Base-by-base conservation (phyloP, 169 alveolate species). In the Plasmodium malariae region DNA sequence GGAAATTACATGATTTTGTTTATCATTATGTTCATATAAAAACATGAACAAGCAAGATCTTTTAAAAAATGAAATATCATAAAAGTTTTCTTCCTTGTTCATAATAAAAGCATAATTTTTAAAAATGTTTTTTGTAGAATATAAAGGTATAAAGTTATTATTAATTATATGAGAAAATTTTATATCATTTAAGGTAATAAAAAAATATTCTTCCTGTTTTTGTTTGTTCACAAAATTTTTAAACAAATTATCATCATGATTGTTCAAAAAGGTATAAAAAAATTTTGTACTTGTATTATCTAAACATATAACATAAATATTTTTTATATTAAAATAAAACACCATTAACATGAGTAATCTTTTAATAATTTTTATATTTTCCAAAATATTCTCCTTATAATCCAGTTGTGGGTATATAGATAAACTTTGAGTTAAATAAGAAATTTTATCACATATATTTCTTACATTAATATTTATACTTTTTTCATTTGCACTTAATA, bases 381-480 rank as follows among this genome's bases (percentile, higher is more conserved):
- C 21, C 2, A 43, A 28, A 62, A 5, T 0, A 17, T 11, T 17
- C 26, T 40, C 62, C 2, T 67, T 37, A 80, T 65, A 65, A 60
- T 80, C 4, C 21, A 80, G 11, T 32, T 63, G 90, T 28, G 90
- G 90, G 37, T 60, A 80, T 65, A 80, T 80, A 43, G 62, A 49
- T 21, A 80, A 43, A 17, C 90, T 68, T 71, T 80, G 90, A 11
- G 90, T 65, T 67, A 80, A 60, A 30, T 80, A 80, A 0, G 73
- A 65, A 32, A 80, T 67, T 49, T 80, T 80, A 80, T 80, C 90
- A 45, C 90, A 80, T 14, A 80, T 80, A 80, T 65, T 80, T 80
- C 90, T 49, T 32, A 80, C 90, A 80, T 51, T 34, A 1, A 67
- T 49, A 37, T 80, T 40, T n/a, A 80, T 32, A 19, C 67, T 55